Percentiles rank a stretch among this genome's conserved stretches.
Evolutionary conservation across 495 filamentous ascomycete genomes (phyloP).

Genomic region (Stereocaulon alpinum): DNA sequence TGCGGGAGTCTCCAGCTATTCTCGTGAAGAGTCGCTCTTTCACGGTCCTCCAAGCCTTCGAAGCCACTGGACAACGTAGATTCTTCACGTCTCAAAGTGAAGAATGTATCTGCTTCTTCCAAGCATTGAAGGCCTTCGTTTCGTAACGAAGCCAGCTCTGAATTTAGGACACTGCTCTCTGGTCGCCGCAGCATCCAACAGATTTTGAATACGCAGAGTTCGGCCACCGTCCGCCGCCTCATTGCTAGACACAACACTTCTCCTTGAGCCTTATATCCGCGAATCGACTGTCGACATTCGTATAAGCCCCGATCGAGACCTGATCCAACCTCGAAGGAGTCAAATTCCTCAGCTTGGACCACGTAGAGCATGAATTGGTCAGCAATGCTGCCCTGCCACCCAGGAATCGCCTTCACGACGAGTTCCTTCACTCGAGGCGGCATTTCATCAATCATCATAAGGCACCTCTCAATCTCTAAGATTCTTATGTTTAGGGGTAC

Average conservation of each 20-base stretch:
- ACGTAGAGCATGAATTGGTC: neutral
- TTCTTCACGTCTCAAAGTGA: slow-evolving; percentile 2
- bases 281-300: slow-evolving; percentile 2
- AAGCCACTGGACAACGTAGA: slow-evolving; percentile 5
- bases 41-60: neutral
- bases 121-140: slow-evolving; percentile 1
- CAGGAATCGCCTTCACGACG: neutral
- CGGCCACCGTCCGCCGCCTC: slow-evolving; percentile 1
- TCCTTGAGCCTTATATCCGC: neutral
- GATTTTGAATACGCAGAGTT: neutral
- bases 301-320: slow-evolving; percentile 1
- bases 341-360: slow-evolving; percentile 1
- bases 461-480: slow-evolving; percentile 1
- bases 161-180: neutral
- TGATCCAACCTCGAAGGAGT: slow-evolving; percentile 2
- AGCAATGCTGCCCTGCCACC: neutral
- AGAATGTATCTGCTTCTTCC: slow-evolving; percentile 2
- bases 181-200: slow-evolving; percentile 4
- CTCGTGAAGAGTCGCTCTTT: neutral
- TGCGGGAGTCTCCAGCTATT: slow-evolving; percentile 1
- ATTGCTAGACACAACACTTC: slow-evolving; percentile 1
- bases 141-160: neutral
- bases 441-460: slow-evolving; percentile 3
- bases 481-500: neutral
- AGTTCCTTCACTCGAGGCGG: neutral